These are phyloP conservation scores for Ilex paraguariensis DNA, from an alignment of 305 asterid species.

Conservation along the genomic window DNA sequence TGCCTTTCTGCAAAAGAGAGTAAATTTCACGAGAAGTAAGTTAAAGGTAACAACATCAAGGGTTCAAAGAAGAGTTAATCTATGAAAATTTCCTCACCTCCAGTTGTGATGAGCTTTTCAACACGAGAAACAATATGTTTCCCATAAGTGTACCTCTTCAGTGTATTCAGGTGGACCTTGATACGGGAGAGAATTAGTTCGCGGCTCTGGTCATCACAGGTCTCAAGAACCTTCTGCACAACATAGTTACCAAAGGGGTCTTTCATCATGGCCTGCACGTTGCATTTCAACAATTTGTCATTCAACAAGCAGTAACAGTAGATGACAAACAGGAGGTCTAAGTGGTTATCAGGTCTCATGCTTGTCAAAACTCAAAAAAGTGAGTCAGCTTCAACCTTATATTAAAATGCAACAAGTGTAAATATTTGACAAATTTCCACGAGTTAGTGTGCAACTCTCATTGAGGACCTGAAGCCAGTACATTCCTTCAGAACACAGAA, in stretches of 20 bases:
- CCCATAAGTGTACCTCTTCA: conserved; percentile 85
- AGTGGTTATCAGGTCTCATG: too few relatives aligned
- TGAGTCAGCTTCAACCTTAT: too few relatives aligned
- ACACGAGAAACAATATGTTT: conserved; percentile 87
- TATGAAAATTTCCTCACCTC: conserved; percentile 38
- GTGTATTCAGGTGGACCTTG: conserved; percentile 70
- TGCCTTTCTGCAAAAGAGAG: conserved; percentile 39
- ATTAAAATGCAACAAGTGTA: too few relatives aligned
- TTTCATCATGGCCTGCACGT: conserved; percentile 88
- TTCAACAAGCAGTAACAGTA: not conserved
- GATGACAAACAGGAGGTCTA: too few relatives aligned
- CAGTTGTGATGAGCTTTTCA: conserved; percentile 78
- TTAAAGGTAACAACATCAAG: not conserved
- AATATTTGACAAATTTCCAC: too few relatives aligned
- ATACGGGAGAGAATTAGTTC: conserved; percentile 73
- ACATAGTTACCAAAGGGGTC: conserved; percentile 91
- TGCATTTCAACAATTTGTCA: not conserved
- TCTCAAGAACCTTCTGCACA: conserved; percentile 82
- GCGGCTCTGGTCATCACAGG: conserved; percentile 63
- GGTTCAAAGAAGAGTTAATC: not conserved
- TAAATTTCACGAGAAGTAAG: conserved; percentile 2
- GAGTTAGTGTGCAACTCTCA: too few relatives aligned
- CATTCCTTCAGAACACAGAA: too few relatives aligned
- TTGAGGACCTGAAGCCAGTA: too few relatives aligned
- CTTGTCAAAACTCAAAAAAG: too few relatives aligned